A percentile compares a stretch with the other conserved stretches of the same genome.
Evolutionary conservation across 352 stramenopile species (phyloP).

Genomic region (Phytopythium boreale): DNA sequence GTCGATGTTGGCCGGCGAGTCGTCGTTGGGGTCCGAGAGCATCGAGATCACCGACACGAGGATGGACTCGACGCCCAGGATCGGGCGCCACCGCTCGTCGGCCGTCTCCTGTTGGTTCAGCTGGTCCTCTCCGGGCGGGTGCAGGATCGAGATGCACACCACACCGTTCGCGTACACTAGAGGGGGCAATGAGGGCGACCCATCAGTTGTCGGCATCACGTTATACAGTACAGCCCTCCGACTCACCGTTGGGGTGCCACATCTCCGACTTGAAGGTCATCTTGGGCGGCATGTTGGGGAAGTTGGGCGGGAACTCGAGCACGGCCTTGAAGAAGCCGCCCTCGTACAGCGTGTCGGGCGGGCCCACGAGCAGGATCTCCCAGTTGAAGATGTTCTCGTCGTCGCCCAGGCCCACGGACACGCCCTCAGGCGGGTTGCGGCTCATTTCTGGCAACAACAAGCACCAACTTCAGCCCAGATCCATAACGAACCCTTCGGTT

Average conservation of each 20-base stretch:
- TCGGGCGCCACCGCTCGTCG: slow-evolving; percentile 98
- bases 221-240: neutral
- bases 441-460: slow-evolving; percentile 89
- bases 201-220: neutral
- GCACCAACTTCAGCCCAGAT: slow-evolving; percentile 8
- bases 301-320: slow-evolving; percentile 97
- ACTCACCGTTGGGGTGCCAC: slow-evolving; percentile 98
- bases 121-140: slow-evolving; percentile 97
- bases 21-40: slow-evolving; percentile 99
- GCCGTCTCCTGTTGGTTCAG: slow-evolving; percentile 98
- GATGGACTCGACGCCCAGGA: slow-evolving; percentile 96
- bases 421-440: slow-evolving; percentile 97
- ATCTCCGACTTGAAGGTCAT: slow-evolving; percentile 99
- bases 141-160: slow-evolving; percentile 99
- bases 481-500: neutral
- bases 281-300: slow-evolving; percentile 98
- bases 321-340: slow-evolving; percentile 98
- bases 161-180: slow-evolving; percentile 97
- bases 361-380: slow-evolving; percentile 98
- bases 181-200: neutral
- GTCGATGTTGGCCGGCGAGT: slow-evolving; percentile 99
- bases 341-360: slow-evolving; percentile 93
- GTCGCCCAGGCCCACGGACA: slow-evolving; percentile 96
- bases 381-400: slow-evolving; percentile 99
- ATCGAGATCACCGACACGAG: slow-evolving; percentile 98